phyloP scores from a whole-genome alignment of 805 yeast genomes.

The Wickerhamomyces bisporus region DNA sequence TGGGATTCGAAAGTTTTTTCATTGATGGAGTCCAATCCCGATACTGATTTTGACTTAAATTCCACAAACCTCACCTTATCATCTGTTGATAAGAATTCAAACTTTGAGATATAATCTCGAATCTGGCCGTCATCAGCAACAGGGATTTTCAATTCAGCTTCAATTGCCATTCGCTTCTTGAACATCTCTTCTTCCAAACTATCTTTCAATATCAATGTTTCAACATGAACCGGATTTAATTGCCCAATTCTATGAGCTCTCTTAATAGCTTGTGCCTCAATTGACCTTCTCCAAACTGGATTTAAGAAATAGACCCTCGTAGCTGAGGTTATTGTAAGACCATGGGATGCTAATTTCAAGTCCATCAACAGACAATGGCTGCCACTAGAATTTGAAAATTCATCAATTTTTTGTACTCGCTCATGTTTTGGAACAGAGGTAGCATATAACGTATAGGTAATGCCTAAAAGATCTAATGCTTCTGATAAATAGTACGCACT shows the following conservation, averaged over 20 bases:
- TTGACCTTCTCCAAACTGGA: conserved; percentile 65
- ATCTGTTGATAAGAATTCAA: conserved; percentile 37
- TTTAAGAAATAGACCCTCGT: conserved; percentile 65
- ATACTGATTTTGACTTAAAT: conserved; percentile 5
- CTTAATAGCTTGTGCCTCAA: conserved; percentile 73
- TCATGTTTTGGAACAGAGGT: conserved; percentile 47
- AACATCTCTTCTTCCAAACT: conserved; percentile 70
- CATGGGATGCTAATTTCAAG: conserved; percentile 61
- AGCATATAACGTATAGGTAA: conserved; percentile 59
- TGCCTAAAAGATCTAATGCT: conserved; percentile 54
- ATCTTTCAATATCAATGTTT: conserved; percentile 54
- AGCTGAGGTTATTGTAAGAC: conserved; percentile 62
- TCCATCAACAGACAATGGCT: conserved; percentile 64
- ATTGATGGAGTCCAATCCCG: conserved; percentile 7
- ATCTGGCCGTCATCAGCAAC: conserved; percentile 57
- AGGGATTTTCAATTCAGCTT: conserved; percentile 25
- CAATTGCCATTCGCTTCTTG: conserved; percentile 27
- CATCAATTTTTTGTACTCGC: conserved; percentile 47
- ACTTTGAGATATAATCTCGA: conserved; percentile 48
- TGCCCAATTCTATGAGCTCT: conserved; percentile 79
- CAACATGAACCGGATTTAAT: conserved; percentile 56
- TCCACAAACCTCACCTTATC: conserved; percentile 10
- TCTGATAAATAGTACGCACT: conserved; percentile 66
- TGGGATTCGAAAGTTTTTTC: conserved; percentile 11
- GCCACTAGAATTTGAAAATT: conserved; percentile 39